Percentiles rank a stretch among this genome's conserved stretches.
These are phyloP conservation scores for Scytalidium lignicola DNA, from an alignment of 2,329 filamentous ascomycete genomes.

Conservation along the genomic window DNA sequence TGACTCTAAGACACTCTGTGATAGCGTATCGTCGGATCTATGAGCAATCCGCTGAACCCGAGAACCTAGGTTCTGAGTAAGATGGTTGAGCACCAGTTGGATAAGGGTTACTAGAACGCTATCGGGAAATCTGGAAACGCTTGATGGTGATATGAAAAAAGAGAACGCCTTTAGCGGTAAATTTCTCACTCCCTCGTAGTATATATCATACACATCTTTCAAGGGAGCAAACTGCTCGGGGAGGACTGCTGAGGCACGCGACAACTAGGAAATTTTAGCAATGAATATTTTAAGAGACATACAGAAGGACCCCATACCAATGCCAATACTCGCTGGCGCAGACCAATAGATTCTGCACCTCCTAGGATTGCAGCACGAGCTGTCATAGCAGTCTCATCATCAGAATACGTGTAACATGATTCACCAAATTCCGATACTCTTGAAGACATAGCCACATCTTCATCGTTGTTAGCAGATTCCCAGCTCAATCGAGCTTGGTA, in stretches of 20 bases:
- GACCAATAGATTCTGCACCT: conserved; percentile 21
- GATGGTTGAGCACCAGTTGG: conserved; percentile 45
- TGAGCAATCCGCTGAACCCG: conserved; percentile 27
- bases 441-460: background rate
- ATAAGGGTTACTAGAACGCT: conserved; percentile 42
- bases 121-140: conserved; percentile 28
- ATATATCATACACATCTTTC: conserved; percentile 42
- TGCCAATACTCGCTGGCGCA: conserved; percentile 24
- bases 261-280: conserved; percentile 21
- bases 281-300: background rate
- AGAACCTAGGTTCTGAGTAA: conserved; percentile 35
- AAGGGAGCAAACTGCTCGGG: conserved; percentile 41
- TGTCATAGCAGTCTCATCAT: background rate
- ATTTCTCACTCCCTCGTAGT: conserved; percentile 35
- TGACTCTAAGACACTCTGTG: conserved; percentile 42
- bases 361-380: conserved; percentile 14
- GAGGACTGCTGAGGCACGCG: conserved; percentile 31
- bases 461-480: background rate
- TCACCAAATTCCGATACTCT: background rate
- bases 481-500: background rate
- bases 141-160: conserved; percentile 36
- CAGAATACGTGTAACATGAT: background rate
- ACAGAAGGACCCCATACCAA: conserved; percentile 15
- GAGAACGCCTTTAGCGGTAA: conserved; percentile 30
- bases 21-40: conserved; percentile 36